Conservation (phyloP, 257 asterid genomes). For the Henckelia pumila region DNA sequence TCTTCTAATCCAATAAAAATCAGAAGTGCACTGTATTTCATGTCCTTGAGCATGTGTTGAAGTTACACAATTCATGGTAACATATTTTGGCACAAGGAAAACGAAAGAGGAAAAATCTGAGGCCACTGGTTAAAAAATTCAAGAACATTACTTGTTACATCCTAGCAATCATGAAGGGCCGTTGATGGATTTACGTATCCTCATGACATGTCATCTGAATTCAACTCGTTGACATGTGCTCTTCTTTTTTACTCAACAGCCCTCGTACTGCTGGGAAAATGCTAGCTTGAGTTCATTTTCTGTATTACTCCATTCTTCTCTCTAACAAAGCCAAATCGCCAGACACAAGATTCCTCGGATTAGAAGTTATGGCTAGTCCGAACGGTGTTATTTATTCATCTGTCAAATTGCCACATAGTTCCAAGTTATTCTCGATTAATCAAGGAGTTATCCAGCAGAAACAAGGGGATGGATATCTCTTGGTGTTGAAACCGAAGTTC, state of each 20-base stretch:
- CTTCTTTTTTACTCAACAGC: slow-evolving; percentile 23
- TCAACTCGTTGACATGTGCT: slow-evolving; percentile 1
- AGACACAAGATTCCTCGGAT: slow-evolving; percentile 26
- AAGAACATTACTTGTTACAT: too few species aligned
- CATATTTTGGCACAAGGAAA: too few species aligned
- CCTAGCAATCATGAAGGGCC: not conserved
- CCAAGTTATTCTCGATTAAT: slow-evolving; percentile 36
- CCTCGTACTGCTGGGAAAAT: slow-evolving; percentile 15
- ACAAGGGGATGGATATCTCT: slow-evolving; percentile 43
- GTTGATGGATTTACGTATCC: not conserved
- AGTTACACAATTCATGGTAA: too few species aligned
- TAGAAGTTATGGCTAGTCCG: slow-evolving; percentile 52
- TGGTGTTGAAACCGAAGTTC: slow-evolving; percentile 40
- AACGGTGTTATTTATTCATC: slow-evolving; percentile 72
- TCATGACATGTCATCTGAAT: slow-evolving; percentile 11
- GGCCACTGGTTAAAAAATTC: too few species aligned
- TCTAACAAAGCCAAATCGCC: slow-evolving; percentile 15
- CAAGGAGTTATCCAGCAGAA: slow-evolving; percentile 43
- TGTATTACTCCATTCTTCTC: slow-evolving; percentile 29
- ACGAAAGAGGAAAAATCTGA: too few species aligned
- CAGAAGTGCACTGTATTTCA: too few species aligned
- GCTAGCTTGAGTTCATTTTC: slow-evolving; percentile 23
- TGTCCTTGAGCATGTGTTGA: too few species aligned
- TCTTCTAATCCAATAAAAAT: too few species aligned
- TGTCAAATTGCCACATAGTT: slow-evolving; percentile 57